Base-by-base conservation (phyloP, 768 basidiomycete species). In the Calocera cornea region DNA sequence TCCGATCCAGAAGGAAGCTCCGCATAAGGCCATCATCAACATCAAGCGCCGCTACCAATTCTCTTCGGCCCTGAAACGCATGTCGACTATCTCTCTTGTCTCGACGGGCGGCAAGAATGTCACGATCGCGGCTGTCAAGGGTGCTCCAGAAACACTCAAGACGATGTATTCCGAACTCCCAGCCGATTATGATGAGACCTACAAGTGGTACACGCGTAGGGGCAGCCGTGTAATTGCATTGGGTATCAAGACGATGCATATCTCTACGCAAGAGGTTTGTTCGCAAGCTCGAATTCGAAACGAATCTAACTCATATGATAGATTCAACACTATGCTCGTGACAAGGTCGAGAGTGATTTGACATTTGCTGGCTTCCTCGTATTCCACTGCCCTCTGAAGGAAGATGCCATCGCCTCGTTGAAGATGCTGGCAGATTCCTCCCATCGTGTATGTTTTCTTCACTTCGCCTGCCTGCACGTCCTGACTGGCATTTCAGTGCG, bases 331-430 rank as follows among this genome's bases (percentile, higher is more conserved):
- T 77, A 97, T n/a, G 78, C 86, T 41, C 82, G 97, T 54, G 87
- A 91, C 41, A 77, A 85, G 34, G 90, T 92, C 11, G 97, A 99
- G 77, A 86, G 84, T 68, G 75, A 78, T 0, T 81, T 99, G 54
- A 79, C 75, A 1, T 99, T 99, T 73, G 92, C 85, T n/a, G 97
- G 97, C 7, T 99, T 99, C 81, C 80, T 99, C 68, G 93, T 99
- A 24, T 99, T 99, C 86, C 95, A 97, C 74, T 98, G 95, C 74
- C 97, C 97, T 1, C 83, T 99, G 70, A 99, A 99, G 77, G 77
- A 85, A 17, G 97, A 99, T 75, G 97, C 97, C 1, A 82, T 98
- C 12, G 86, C 88, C 69, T 84, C 90, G 0, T 82, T 99, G 68
- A 92, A 90, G 77, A 95, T 95, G 92, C 81, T 99, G 65, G 87